These are phyloP conservation scores for Verticillium tricorpus DNA, from an alignment of 2,329 filamentous ascomycete genomes.

Conservation along the genomic window DNA sequence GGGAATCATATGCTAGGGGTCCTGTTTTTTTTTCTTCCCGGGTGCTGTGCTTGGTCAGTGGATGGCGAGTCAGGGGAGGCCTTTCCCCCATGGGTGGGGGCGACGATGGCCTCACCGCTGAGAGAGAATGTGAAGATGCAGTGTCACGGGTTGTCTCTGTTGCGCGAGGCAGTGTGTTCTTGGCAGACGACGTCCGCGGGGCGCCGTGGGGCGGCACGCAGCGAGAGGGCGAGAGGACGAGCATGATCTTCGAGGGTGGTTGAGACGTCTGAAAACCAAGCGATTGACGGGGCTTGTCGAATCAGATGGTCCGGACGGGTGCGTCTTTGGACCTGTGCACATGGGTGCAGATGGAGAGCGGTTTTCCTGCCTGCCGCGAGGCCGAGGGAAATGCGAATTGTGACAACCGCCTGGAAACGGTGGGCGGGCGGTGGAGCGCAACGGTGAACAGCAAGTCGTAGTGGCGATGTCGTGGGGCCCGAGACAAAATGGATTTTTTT, in stretches of 20 bases:
- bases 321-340: neutral
- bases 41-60: neutral
- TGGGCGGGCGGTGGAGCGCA: neutral
- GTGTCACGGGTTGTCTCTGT: neutral
- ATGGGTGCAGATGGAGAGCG: neutral
- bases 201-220: too few species aligned
- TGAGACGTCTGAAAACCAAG: neutral
- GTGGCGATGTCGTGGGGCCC: neutral
- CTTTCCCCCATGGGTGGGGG: neutral
- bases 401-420: neutral
- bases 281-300: neutral
- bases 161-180: neutral
- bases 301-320: too few species aligned
- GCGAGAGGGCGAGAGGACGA: too few species aligned
- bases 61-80: neutral
- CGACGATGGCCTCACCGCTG: neutral
- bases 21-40: neutral
- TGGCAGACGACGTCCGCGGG: too few species aligned
- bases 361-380: neutral
- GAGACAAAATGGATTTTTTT: neutral
- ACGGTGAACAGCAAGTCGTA: neutral
- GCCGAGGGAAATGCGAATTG: neutral
- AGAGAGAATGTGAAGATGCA: neutral
- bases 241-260: neutral
- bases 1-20: neutral